Conservation (phyloP, 805 yeast genomes). For the Ascoidea tarda region DNA sequence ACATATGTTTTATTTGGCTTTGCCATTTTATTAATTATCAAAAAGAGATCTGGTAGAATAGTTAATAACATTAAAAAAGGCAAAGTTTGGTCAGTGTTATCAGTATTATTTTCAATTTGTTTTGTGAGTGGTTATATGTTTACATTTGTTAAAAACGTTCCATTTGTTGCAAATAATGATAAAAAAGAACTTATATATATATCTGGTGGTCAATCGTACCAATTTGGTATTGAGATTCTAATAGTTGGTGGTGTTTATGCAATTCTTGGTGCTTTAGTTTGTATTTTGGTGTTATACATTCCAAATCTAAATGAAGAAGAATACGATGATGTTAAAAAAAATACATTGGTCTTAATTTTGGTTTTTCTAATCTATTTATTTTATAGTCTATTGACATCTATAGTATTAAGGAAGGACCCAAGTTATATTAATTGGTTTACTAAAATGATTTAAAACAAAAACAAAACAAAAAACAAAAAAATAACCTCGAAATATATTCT, state of each 20-base stretch:
- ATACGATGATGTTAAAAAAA: background rate
- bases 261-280: conserved; percentile 26
- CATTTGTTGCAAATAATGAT: conserved; percentile 42
- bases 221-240: conserved; percentile 55
- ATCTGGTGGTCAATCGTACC: conserved; percentile 54
- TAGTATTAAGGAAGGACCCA: background rate
- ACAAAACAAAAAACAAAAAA: too few relatives aligned
- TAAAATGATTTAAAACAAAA: too few relatives aligned
- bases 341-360: background rate
- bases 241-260: conserved; percentile 38
- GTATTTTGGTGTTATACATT: conserved; percentile 26
- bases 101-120: conserved; percentile 26
- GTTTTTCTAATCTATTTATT: background rate
- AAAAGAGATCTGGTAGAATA: conserved; percentile 1
- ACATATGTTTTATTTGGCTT: conserved; percentile 1
- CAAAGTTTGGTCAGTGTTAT: conserved; percentile 17
- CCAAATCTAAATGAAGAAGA: conserved; percentile 8
- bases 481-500: too few relatives aligned
- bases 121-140: conserved; percentile 54
- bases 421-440: background rate
- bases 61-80: background rate
- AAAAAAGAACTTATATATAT: conserved; percentile 38
- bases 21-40: conserved; percentile 4
- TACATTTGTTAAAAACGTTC: conserved; percentile 43
- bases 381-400: background rate